phyloP scores from a whole-genome alignment of 257 asterid species.

The Nicotiana paniculata region DNA sequence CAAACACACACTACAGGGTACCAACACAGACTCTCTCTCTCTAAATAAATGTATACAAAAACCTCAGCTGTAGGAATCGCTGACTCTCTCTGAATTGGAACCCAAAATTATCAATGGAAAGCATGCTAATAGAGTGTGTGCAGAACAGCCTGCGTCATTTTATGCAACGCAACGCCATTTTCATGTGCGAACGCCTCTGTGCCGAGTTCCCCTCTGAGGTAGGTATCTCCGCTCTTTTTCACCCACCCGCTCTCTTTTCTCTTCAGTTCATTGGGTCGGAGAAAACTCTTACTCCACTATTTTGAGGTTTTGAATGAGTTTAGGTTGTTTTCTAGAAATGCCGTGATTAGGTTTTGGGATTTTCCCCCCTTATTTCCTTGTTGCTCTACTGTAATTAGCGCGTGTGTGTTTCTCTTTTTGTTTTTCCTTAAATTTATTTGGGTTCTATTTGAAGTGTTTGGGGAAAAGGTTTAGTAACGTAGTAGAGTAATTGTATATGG shows the following conservation, averaged over 20 bases:
- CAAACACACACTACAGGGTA: too few relatives aligned
- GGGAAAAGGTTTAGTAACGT: neutral
- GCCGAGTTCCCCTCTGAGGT: conserved; percentile 95
- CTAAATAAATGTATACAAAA: neutral
- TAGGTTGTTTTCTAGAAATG: neutral
- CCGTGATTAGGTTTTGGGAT: neutral
- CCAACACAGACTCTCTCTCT: neutral
- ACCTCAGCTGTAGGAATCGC: neutral
- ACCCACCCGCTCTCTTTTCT: neutral
- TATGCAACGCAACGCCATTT: conserved; percentile 76
- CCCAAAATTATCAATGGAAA: conserved; percentile 48
- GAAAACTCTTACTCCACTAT: neutral
- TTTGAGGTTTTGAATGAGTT: neutral
- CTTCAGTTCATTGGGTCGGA: neutral
- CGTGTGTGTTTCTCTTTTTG: neutral
- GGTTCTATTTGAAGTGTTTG: neutral
- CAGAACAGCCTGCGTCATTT: conserved; percentile 61
- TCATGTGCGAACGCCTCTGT: conserved; percentile 90
- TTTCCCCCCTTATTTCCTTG: too few relatives aligned
- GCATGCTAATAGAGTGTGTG: conserved; percentile 55
- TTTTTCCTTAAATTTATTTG: neutral
- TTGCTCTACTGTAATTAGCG: neutral
- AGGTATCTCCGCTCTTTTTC: neutral
- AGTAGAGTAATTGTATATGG: neutral
- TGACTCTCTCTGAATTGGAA: neutral